Evolutionary conservation across 2,329 filamentous ascomycete genomes (phyloP), one percentile per base, ranked within the genome.

Genomic region (Arthroderma sp.): DNA sequence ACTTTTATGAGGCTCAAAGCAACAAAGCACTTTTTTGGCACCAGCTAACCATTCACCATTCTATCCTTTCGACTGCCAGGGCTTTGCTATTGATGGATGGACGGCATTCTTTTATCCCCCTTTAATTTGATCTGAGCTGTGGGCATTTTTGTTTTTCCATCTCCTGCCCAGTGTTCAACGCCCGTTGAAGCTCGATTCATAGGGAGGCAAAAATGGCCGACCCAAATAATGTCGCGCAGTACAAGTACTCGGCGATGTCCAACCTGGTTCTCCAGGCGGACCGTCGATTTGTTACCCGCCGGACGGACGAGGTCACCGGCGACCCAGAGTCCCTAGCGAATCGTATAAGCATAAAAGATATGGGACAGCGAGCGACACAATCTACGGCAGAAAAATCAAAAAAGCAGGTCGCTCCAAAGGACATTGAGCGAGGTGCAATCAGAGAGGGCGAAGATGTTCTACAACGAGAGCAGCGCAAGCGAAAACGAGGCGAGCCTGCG

Each of bases 191-290:
- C 15, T 22, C 15, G 15, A 22, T 22, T 22, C 15, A 22, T 22
- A 22, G 15, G 15, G 15, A 22, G 15, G 15, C 44, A 61, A 71
- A 64, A 44, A 88, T 89, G 85, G 75, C 83, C 66, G 83, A 74
- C 58, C 68, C 71, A 52, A 72, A 75, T 58, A 70, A 91, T 82
- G 84, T 94, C 59, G 88, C 86, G 67, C 88, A 94, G 69, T 95
- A 94, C 77, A 95, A 95, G 69, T 94, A 95, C 78, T 87, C 87
- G 80, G 87, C 86, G 66, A 96, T 98, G 91, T 98, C 91, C 71
- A 98, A 98, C 80, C 83, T 98, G 86, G 91, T 98, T 63, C 86
- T 98, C 78, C 91, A 98, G 84, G 88, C 87, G 71, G 91, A 98
- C 73, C 83, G 88, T 70, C 83, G 91, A 58, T 96, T 98, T 64